Evolutionary conservation across 768 basidiomycete genomes (phyloP).

Genomic region (Coprinopsis sp.): DNA sequence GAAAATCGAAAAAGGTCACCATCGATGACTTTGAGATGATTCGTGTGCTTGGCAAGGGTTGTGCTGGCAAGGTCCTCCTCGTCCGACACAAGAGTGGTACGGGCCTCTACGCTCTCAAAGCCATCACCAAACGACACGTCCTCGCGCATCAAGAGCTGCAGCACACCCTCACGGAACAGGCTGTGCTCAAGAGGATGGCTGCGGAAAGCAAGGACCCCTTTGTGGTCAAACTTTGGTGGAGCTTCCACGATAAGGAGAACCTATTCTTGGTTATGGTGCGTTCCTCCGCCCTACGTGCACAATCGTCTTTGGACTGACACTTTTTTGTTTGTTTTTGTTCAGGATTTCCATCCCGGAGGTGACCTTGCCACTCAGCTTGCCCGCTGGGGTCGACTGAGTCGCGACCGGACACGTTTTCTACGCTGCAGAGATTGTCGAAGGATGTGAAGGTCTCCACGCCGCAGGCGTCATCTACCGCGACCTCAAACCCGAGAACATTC

Average conservation of each 20-base stretch:
- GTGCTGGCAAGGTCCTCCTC: slow-evolving; percentile 93
- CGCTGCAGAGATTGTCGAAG: slow-evolving; percentile 95
- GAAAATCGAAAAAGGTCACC: slow-evolving; percentile 63
- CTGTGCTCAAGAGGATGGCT: slow-evolving; percentile 91
- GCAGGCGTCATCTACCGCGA: slow-evolving; percentile 97
- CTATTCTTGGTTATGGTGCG: slow-evolving; percentile 91
- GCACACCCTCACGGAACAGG: slow-evolving; percentile 95
- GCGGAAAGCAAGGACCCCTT: slow-evolving; percentile 87
- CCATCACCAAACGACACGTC: slow-evolving; percentile 96
- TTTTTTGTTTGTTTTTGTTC: slow-evolving; percentile 3
- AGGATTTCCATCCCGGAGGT: slow-evolving; percentile 95
- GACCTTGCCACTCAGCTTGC: slow-evolving; percentile 97
- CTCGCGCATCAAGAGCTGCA: slow-evolving; percentile 94
- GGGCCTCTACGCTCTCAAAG: slow-evolving; percentile 89
- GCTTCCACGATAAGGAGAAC: slow-evolving; percentile 97
- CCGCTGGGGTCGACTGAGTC: slow-evolving; percentile 89
- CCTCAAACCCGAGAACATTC: slow-evolving; percentile 94
- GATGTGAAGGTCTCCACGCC: slow-evolving; percentile 89
- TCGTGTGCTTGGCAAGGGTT: slow-evolving; percentile 94
- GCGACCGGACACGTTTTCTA: slow-evolving; percentile 96
- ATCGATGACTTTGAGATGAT: slow-evolving; percentile 97
- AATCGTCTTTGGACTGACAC: neutral
- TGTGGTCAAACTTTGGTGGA: slow-evolving; percentile 94
- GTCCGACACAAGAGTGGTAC: slow-evolving; percentile 73
- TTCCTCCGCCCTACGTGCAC: slow-evolving; percentile 16